Base-by-base conservation (phyloP, 306 rosid species). In the Cicer pinnatifidum region DNA sequence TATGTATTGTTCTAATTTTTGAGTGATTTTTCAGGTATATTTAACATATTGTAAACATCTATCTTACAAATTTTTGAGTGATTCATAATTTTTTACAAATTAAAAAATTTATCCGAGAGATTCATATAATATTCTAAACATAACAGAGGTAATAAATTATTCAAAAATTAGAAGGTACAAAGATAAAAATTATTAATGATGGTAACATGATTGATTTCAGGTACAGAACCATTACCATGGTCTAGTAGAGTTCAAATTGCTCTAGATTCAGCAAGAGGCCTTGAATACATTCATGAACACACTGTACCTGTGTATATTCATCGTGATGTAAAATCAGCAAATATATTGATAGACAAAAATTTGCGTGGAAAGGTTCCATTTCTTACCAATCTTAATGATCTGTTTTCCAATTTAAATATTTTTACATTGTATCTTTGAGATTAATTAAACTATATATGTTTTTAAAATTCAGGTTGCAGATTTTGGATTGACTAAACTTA, bases 241-340 rank as follows among this genome's bases (percentile, higher is more conserved):
- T 80, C 88, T 75, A 76, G 74, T 13, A 78, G 96, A 62, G 92
- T 92, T 71, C 98, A 90, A 81, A 88, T 92, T 72, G 96, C 96
- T 20, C 84, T 92, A 47, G 98, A 92, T 83, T 88, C 98, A 57
- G 96, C 98, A 11, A 84, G 96, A 86, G 98, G 98, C 15, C 96
- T 90, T 16, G 98, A 90, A 78, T 90, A 88, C 76, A 90, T 92
- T 78, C 98, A 92, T 6, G 98, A 92, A 78, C 98, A 92, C 78
- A 88, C 98, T 3, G 98, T 90, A n/a, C 98, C 96, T 43, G 92
- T 92, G 51, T 92, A 92, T 78, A 87, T 90, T 81, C 98, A 92
- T 60, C 98, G 96, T 11, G 94, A 92, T 73, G 90, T 92, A 23
- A 92, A 92, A 78, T 87, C 98, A 4, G 96, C 96, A 46, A 92